Conservation (phyloP, 225 moss, liverwort and hornwort genomes). For the Straminergon stramineum region DNA sequence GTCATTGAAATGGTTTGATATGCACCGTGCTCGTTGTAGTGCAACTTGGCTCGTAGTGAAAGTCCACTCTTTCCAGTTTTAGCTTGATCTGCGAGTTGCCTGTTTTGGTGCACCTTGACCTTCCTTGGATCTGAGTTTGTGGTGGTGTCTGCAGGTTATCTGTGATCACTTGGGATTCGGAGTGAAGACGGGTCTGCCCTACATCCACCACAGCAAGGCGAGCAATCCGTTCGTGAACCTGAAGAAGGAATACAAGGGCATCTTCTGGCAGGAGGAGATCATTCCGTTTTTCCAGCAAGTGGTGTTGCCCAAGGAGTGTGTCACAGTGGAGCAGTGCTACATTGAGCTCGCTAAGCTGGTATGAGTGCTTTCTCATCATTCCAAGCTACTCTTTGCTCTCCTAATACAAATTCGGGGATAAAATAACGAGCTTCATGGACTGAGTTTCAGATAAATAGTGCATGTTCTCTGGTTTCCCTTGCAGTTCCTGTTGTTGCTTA, state of each 20-base stretch:
- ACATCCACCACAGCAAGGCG: slow-evolving; percentile 96
- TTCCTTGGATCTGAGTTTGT: not conserved
- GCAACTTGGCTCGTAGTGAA: not conserved
- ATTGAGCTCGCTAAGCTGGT: slow-evolving; percentile 52
- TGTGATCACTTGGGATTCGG: slow-evolving; percentile 79
- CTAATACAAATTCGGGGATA: not conserved
- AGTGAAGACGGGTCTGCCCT: slow-evolving; percentile 89
- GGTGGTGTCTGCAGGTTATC: slow-evolving; percentile 1
- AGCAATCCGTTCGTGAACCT: slow-evolving; percentile 69
- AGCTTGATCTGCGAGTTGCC: not conserved
- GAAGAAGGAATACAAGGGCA: slow-evolving; percentile 62
- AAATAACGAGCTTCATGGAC: not conserved
- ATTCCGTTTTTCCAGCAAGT: slow-evolving; percentile 67
- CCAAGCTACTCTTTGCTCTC: not conserved
- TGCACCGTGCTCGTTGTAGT: too few species aligned
- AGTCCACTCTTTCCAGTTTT: not conserved
- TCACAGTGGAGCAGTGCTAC: slow-evolving; percentile 61
- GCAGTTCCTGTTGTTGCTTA: not conserved
- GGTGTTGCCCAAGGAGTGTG: slow-evolving; percentile 42
- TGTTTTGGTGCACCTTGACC: not conserved
- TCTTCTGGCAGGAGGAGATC: slow-evolving; percentile 85
- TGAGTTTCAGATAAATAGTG: not conserved
- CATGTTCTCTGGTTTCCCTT: not conserved
- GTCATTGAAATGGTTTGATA: not conserved
- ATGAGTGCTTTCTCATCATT: not conserved